phyloP scores from a whole-genome alignment of 768 basidiomycete genomes.

The Inosperma sp. region DNA sequence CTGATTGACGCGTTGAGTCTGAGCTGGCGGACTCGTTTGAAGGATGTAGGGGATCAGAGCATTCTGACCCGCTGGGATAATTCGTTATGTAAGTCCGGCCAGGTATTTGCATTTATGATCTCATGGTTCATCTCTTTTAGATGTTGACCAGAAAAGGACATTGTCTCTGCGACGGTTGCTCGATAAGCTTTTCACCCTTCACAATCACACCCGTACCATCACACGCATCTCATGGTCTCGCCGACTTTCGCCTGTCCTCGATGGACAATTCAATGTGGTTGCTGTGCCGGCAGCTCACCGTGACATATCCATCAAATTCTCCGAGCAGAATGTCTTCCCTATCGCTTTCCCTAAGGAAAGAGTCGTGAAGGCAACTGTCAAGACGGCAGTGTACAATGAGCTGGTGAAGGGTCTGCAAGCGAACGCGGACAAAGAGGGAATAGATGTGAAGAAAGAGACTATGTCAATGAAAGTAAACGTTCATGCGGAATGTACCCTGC shows the following conservation, averaged over 20 bases:
- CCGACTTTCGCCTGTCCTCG: conserved; percentile 4
- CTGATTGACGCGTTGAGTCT: background rate
- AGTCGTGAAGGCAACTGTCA: background rate
- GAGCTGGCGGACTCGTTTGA: conserved; percentile 1
- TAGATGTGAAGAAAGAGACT: background rate
- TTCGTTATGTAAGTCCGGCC: background rate
- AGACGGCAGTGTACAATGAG: background rate
- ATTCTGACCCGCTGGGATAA: conserved; percentile 5
- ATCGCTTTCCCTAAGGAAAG: conserved; percentile 1
- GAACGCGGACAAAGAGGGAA: background rate
- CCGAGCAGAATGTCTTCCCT: background rate
- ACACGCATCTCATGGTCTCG: conserved; percentile 2
- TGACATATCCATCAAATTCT: conserved; percentile 4
- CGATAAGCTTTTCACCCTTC: conserved; percentile 3
- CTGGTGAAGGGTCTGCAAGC: background rate
- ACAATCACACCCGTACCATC: background rate
- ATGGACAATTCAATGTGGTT: conserved; percentile 3
- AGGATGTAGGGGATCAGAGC: background rate
- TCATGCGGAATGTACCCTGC: conserved; percentile 3
- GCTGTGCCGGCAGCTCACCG: conserved; percentile 1
- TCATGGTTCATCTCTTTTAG: background rate
- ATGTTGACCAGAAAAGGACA: conserved; percentile 1
- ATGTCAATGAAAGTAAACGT: conserved; percentile 1
- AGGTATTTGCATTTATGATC: background rate
- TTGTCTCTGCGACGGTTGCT: conserved; percentile 2